These are phyloP conservation scores for Mycena citricolor DNA, from an alignment of 1,284 basidiomycete species.

Conservation along the genomic window DNA sequence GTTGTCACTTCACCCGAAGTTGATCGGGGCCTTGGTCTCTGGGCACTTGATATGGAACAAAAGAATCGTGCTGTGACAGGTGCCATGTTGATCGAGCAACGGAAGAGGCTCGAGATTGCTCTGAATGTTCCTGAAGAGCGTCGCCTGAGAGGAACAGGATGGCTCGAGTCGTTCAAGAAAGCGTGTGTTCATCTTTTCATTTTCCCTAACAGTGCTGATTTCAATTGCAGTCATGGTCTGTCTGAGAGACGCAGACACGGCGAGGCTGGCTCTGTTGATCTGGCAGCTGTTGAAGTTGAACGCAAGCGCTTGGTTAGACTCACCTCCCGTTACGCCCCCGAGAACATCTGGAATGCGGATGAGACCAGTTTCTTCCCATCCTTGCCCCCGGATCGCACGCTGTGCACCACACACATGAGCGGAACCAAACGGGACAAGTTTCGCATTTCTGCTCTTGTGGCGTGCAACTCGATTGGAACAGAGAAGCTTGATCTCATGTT, in stretches of 20 bases:
- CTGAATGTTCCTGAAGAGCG: conserved; percentile 31
- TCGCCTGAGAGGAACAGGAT: conserved; percentile 28
- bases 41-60: conserved; percentile 32
- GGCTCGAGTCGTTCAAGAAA: conserved; percentile 30
- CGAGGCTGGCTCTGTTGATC: conserved; percentile 38
- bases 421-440: conserved; percentile 34
- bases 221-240: conserved; percentile 26
- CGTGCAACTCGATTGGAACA: conserved; percentile 31
- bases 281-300: conserved; percentile 28
- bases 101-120: conserved; percentile 28
- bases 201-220: background rate
- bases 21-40: conserved; percentile 31
- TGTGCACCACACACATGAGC: conserved; percentile 29
- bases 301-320: conserved; percentile 23
- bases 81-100: conserved; percentile 32
- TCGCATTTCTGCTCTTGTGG: conserved; percentile 30
- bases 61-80: conserved; percentile 29
- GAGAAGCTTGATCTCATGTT: background rate
- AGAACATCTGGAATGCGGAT: conserved; percentile 37
- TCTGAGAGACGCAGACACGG: conserved; percentile 34
- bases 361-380: conserved; percentile 35
- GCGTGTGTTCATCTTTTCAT: conserved; percentile 14
- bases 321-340: conserved; percentile 22
- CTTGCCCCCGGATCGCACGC: conserved; percentile 31
- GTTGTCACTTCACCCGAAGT: conserved; percentile 32